These are phyloP conservation scores for Termitomyces sp. DNA, from an alignment of 768 basidiomycete species.

Conservation along the genomic window DNA sequence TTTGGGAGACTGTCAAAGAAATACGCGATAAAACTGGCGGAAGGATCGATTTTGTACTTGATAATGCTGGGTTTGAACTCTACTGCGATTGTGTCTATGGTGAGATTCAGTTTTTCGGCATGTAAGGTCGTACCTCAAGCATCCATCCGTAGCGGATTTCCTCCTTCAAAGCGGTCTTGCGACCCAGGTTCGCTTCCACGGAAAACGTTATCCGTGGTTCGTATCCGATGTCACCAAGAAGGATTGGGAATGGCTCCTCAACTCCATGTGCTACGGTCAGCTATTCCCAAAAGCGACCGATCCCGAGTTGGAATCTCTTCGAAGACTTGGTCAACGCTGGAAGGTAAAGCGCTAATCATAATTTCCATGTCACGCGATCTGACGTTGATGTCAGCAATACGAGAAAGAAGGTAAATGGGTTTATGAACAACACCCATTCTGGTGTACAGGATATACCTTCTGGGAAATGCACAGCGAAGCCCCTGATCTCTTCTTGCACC, in stretches of 20 bases:
- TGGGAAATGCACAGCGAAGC: slow-evolving; percentile 84
- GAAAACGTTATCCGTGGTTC: slow-evolving; percentile 95
- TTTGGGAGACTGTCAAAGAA: slow-evolving; percentile 74
- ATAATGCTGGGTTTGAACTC: slow-evolving; percentile 87
- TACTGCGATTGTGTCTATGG: slow-evolving; percentile 88
- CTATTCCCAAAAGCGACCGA: slow-evolving; percentile 85
- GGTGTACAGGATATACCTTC: slow-evolving; percentile 96
- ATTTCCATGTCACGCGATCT: neutral
- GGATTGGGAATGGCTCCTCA: slow-evolving; percentile 92
- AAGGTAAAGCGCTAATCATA: slow-evolving; percentile 48
- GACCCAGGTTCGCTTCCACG: slow-evolving; percentile 86
- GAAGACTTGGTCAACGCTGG: slow-evolving; percentile 81
- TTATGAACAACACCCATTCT: slow-evolving; percentile 92
- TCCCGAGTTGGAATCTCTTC: slow-evolving; percentile 74
- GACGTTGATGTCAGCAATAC: slow-evolving; percentile 57
- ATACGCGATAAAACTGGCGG: slow-evolving; percentile 70
- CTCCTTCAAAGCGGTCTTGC: slow-evolving; percentile 88
- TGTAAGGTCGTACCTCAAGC: slow-evolving; percentile 3
- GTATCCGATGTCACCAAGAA: slow-evolving; percentile 90
- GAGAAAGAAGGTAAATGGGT: slow-evolving; percentile 91
- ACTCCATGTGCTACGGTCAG: slow-evolving; percentile 87
- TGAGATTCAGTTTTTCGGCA: slow-evolving; percentile 25
- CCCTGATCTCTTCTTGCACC: slow-evolving; percentile 88
- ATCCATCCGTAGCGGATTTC: slow-evolving; percentile 67
- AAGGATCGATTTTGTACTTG: slow-evolving; percentile 77